phyloP scores from a whole-genome alignment of 2,329 filamentous ascomycete genomes.

The Fusarium poae region DNA sequence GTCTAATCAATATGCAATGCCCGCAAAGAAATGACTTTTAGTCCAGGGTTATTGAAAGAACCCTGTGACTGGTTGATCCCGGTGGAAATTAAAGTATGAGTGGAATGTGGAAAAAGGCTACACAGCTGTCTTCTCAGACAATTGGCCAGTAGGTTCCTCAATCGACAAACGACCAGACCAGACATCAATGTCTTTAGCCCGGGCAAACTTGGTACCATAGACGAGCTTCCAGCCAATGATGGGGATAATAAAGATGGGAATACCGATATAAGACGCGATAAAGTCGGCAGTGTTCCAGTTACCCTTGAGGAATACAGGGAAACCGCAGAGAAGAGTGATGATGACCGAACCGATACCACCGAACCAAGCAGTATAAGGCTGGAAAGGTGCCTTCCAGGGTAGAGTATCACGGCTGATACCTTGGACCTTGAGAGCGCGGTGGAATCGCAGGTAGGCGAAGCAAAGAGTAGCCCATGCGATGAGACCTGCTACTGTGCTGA shows the following conservation, averaged over 20 bases:
- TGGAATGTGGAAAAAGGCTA: background rate
- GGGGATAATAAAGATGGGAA: conserved; percentile 71
- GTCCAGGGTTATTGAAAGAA: background rate
- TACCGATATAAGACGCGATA: conserved; percentile 72
- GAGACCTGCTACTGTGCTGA: conserved; percentile 73
- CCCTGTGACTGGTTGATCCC: background rate
- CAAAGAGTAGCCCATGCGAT: conserved; percentile 72
- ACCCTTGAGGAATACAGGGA: conserved; percentile 77
- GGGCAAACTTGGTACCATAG: conserved; percentile 50
- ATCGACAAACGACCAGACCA: conserved; percentile 41
- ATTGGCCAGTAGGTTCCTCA: conserved; percentile 12
- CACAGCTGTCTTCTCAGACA: conserved; percentile 7
- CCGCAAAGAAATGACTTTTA: background rate
- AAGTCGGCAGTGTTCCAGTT: conserved; percentile 75
- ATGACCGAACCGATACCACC: conserved; percentile 69
- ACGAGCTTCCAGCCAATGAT: conserved; percentile 72
- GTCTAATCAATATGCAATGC: background rate
- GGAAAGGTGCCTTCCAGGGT: conserved; percentile 65
- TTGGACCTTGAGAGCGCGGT: conserved; percentile 62
- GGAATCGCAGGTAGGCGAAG: conserved; percentile 71
- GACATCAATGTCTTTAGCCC: conserved; percentile 66
- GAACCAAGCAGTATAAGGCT: conserved; percentile 74
- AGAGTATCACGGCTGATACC: conserved; percentile 64
- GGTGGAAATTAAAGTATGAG: background rate
- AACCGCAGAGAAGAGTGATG: conserved; percentile 80